phyloP scores from a whole-genome alignment of 2,329 filamentous ascomycete genomes.

The Thelonectria discophora region DNA sequence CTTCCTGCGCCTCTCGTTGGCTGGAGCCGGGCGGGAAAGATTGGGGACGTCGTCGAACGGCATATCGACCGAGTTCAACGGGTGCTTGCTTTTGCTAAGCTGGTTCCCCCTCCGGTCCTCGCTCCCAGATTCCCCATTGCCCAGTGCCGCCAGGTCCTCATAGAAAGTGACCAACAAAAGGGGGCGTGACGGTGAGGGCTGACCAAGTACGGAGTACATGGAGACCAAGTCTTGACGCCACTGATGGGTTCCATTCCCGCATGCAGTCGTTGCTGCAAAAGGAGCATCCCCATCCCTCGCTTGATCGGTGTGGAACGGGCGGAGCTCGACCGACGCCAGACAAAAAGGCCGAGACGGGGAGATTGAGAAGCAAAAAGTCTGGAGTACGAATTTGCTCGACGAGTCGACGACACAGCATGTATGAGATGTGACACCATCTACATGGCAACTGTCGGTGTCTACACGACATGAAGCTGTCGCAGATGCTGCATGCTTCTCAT shows the following conservation, averaged over 20 bases:
- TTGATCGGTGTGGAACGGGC: slow-evolving; percentile 17
- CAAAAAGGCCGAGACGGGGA: slow-evolving; percentile 16
- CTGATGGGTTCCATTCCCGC: background rate
- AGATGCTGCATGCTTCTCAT: too few species aligned
- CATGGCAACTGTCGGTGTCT: too few species aligned
- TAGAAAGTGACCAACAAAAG: background rate
- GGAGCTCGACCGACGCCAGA: slow-evolving; percentile 26
- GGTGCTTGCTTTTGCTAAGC: background rate
- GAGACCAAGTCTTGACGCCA: slow-evolving; percentile 25
- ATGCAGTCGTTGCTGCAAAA: background rate
- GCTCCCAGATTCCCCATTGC: too few species aligned
- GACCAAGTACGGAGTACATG: too few species aligned
- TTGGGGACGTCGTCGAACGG: background rate
- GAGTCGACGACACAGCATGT: too few species aligned
- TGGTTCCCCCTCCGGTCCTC: background rate
- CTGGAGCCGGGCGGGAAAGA: background rate
- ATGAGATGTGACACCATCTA: too few species aligned
- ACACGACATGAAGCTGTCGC: too few species aligned
- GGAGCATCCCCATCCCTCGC: slow-evolving; percentile 16
- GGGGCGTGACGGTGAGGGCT: background rate
- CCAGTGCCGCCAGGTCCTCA: too few species aligned
- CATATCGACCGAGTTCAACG: background rate
- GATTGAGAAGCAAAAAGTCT: slow-evolving; percentile 9
- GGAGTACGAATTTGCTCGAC: slow-evolving; percentile 8
- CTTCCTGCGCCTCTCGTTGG: background rate